Evolutionary conservation across 768 basidiomycete genomes (phyloP), one percentile per base, ranked within the genome.

Genomic region (Xerocomellus amylosporus): DNA sequence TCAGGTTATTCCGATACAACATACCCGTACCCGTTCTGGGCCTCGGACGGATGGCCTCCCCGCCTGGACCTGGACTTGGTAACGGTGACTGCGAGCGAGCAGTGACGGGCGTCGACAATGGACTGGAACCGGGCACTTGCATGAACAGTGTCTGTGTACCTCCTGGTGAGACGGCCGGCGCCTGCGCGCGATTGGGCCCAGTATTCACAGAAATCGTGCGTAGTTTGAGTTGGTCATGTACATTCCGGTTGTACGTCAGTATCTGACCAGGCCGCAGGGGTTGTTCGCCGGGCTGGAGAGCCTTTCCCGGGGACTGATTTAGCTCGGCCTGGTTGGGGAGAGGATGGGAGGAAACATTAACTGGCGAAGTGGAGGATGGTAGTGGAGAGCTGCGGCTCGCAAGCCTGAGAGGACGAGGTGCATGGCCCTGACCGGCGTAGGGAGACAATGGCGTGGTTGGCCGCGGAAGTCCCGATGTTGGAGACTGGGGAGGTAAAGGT

Each of bases 11-110:
- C 42, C 80, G 75, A 62, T 87, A 87, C 36, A 74, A 70, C 85
- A 87, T 87, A n/a, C 85, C 85, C 12, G 85, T 84, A 7, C 85
- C 85, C 10, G 80, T 86, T 28, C 86, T 69, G 10, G 86, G 84
- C 57, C 72, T 79, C 19, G 81, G 82, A 15, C 74, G 70, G 4
- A 64, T 59, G 46, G 61, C 28, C 33, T 65, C 68, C 19, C 46
- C 56, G 38, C 34, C 30, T 9, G 51, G 28, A 20, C 49, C 59
- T 9, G 64, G 24, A 53, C 61, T 65, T 1, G 60, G 30, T 3
- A 62, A 33, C 22, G 63, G 59, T 5, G 65, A 66, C 51, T 65
- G 63, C 44, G 66, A 65, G 4, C 12, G 48, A 45, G 46, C 31
- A 17, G 49, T 54, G 22, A 49, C 38, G 2, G 64, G 64, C 4